Evolutionary conservation across 2,329 filamentous ascomycete species (phyloP).

Genomic region (Alternaria arborescens): DNA sequence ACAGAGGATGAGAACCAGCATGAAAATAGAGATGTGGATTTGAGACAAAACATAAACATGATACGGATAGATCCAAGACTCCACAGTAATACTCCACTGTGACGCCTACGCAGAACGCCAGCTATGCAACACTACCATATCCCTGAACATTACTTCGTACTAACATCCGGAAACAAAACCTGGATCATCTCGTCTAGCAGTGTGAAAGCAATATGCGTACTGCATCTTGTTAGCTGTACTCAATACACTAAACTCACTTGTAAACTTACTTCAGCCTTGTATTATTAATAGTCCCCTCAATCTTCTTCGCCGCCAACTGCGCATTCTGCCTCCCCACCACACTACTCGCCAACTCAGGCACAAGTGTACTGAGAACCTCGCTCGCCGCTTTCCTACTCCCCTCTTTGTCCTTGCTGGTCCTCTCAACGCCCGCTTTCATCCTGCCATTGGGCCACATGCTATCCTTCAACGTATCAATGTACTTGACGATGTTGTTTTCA

Average conservation of each 20-base stretch:
- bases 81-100: not conserved
- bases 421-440: slow-evolving; percentile 59
- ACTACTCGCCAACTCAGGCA: slow-evolving; percentile 90
- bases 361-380: slow-evolving; percentile 84
- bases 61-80: not conserved
- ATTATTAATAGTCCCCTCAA: slow-evolving; percentile 94
- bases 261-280: slow-evolving; percentile 79
- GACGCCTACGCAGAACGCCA: not conserved
- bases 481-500: slow-evolving; percentile 80
- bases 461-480: slow-evolving; percentile 76
- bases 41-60: not conserved
- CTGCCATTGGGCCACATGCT: slow-evolving; percentile 82
- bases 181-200: slow-evolving; percentile 59
- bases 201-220: slow-evolving; percentile 61
- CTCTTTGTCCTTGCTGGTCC: slow-evolving; percentile 77
- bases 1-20: not conserved
- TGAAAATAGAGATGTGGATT: not conserved
- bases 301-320: slow-evolving; percentile 83
- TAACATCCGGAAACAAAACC: slow-evolving; percentile 53
- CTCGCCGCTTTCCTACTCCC: slow-evolving; percentile 87
- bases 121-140: slow-evolving; percentile 7
- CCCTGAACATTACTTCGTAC: slow-evolving; percentile 3
- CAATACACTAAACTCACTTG: not conserved
- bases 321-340: slow-evolving; percentile 94
- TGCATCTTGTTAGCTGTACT: slow-evolving; percentile 39